Evolutionary conservation across 345 rosid species (phyloP), one percentile per base, ranked within the genome.

Genomic region (Bruguiera parviflora): DNA sequence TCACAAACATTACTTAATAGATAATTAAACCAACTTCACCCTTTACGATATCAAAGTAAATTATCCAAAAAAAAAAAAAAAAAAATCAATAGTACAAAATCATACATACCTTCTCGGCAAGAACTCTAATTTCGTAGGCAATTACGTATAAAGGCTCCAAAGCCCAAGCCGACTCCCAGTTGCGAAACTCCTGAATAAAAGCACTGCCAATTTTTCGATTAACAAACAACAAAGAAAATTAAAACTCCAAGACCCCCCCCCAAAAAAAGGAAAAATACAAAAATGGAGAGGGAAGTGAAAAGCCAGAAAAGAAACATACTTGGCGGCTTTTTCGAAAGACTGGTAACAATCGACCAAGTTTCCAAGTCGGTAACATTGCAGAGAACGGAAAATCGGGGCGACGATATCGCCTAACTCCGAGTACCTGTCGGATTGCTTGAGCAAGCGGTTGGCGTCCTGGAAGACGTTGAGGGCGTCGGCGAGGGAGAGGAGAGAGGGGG

Each of bases 101-200:
- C 13, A 28, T n/a, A 5, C 21, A 69, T 82, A 95, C 99, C 96
- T 82, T 86, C 76, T 95, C 99, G 0, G 98, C 96, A 73, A 95
- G 98, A 83, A 95, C 78, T 81, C 99, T 84, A 74, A 95, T 83
- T 80, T 95, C 98, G 72, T 92, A 95, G 71, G 89, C 92, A 80
- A 95, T 77, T 10, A 82, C 92, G 82, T 87, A 90, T 46, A 95
- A 65, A 31, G 99, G 85, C 78, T 90, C 92, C 81, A 95, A 78
- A 13, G 99, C 99, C 98, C 97, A 92, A 3, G 97, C 86, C 0
- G 98, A 92, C 69, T 95, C 98, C 98, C 99, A 95, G 77, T 90
- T 95, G 75, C 99, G 85, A 77, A 95, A 95, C 88, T 95, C 99
- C 86, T 92, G 99, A 77, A 89, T 72, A 67, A 95, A 92, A 61